Conservation (phyloP, 2,329 filamentous ascomycete species). For the Hortaea werneckii region DNA sequence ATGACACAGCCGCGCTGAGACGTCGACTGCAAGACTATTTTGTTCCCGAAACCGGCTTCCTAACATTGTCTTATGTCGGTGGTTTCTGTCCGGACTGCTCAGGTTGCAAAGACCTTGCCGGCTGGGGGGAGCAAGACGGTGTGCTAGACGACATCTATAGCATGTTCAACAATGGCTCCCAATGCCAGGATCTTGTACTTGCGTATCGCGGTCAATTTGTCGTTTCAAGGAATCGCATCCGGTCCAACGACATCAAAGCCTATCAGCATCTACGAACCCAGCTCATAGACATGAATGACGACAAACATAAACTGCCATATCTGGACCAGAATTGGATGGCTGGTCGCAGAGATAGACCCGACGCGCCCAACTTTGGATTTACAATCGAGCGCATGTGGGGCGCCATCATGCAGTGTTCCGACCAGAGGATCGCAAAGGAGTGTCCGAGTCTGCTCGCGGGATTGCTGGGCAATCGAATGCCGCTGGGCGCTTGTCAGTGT, state of each 20-base stretch:
- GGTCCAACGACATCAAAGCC: conserved; percentile 25
- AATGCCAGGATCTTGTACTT: conserved; percentile 22
- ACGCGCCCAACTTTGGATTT: conserved; percentile 25
- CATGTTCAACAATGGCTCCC: conserved; percentile 13
- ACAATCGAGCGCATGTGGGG: conserved; percentile 31
- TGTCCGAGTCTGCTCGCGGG: conserved; percentile 18
- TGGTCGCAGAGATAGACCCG: conserved; percentile 14
- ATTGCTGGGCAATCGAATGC: conserved; percentile 8
- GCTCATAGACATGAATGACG: conserved; percentile 20
- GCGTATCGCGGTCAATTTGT: conserved; percentile 41
- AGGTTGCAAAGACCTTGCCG: conserved; percentile 29
- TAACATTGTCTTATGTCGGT: conserved; percentile 33
- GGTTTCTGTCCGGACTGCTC: conserved; percentile 29
- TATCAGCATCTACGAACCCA: conserved; percentile 25
- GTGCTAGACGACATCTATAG: conserved; percentile 30
- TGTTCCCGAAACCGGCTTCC: conserved; percentile 32
- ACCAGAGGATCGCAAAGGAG: conserved; percentile 10
- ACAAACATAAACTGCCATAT: conserved; percentile 16
- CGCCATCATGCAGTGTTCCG: conserved; percentile 25
- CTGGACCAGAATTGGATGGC: conserved; percentile 1
- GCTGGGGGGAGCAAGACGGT: conserved; percentile 30
- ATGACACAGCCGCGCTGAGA: conserved; percentile 29
- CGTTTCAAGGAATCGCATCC: conserved; percentile 34
- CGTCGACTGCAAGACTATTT: conserved; percentile 32
- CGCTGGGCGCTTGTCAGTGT: conserved; percentile 16